A percentile compares a stretch with the other conserved stretches of the same genome.
Evolutionary conservation across 208 protist species (phyloP).

Genomic region (Phytomonas francai): DNA sequence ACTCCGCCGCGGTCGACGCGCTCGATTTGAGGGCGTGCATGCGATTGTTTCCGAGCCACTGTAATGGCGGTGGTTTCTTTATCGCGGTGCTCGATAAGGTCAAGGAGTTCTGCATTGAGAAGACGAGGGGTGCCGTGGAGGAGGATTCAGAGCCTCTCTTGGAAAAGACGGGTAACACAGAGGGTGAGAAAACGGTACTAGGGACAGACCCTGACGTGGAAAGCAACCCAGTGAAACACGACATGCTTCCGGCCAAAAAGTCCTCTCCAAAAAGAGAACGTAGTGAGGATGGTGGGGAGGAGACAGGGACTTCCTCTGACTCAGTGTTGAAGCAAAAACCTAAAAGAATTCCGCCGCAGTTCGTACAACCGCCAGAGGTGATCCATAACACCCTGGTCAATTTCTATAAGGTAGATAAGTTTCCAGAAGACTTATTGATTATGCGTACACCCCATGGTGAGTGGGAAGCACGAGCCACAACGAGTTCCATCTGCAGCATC

Average conservation of each 20-base stretch:
- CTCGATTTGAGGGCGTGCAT: constrained; percentile 84
- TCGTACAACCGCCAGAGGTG: constrained; percentile 31
- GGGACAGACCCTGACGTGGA: constrained; percentile 16
- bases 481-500: constrained; percentile 48
- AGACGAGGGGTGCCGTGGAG: constrained; percentile 7
- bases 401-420: constrained; percentile 45
- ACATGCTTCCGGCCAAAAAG: constrained; percentile 3
- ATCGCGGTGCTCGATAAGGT: constrained; percentile 92
- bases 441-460: constrained; percentile 61
- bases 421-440: constrained; percentile 53
- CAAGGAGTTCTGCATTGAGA: constrained; percentile 41
- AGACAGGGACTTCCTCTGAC: not conserved
- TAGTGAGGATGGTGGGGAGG: not conserved
- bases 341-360: constrained; percentile 45
- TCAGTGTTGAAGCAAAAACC: not conserved
- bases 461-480: constrained; percentile 45
- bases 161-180: not conserved
- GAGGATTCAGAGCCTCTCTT: not conserved
- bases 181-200: not conserved
- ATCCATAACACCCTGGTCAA: constrained; percentile 29
- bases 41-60: constrained; percentile 91
- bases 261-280: constrained; percentile 5
- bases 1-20: constrained; percentile 35
- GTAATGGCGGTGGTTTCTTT: constrained; percentile 96
- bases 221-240: constrained; percentile 10